Evolutionary conservation across 2,329 filamentous ascomycete species (phyloP).

Genomic region (Hymenoscyphus salicellus): DNA sequence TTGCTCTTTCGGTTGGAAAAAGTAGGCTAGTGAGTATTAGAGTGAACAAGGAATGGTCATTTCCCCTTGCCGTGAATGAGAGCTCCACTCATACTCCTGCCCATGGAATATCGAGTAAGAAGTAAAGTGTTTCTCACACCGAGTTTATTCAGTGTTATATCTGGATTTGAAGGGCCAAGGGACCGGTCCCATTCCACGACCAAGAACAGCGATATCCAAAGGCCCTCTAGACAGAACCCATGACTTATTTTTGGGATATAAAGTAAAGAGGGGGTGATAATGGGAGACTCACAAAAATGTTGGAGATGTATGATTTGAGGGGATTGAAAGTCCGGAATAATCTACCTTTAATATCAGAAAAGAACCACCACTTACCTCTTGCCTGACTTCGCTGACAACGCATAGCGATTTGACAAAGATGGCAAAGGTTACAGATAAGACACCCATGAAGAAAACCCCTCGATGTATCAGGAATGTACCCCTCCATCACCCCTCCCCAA

Average conservation of each 20-base stretch:
- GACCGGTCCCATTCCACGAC: slow-evolving; percentile 24
- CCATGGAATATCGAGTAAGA: no score
- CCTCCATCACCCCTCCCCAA: background rate
- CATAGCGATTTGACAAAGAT: background rate
- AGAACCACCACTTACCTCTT: background rate
- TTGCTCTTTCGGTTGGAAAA: slow-evolving; percentile 31
- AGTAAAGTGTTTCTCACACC: no score
- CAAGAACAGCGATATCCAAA: slow-evolving; percentile 24
- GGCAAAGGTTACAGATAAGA: background rate
- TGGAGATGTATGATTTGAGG: background rate
- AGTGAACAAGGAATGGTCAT: no score
- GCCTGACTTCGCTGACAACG: background rate
- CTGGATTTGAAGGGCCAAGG: background rate
- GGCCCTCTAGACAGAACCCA: slow-evolving; percentile 23
- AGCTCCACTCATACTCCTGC: no score
- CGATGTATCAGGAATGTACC: background rate
- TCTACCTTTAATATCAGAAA: background rate
- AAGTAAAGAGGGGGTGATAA: background rate
- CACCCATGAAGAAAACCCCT: background rate
- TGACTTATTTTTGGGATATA: slow-evolving; percentile 14
- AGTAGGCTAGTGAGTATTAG: slow-evolving; percentile 41
- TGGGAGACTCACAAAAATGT: background rate
- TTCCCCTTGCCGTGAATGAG: no score
- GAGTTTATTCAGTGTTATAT: slow-evolving; percentile 46
- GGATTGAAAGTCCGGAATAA: background rate